Conservation (phyloP, 257 asterid species). For the Solanum infundibuliforme region DNA sequence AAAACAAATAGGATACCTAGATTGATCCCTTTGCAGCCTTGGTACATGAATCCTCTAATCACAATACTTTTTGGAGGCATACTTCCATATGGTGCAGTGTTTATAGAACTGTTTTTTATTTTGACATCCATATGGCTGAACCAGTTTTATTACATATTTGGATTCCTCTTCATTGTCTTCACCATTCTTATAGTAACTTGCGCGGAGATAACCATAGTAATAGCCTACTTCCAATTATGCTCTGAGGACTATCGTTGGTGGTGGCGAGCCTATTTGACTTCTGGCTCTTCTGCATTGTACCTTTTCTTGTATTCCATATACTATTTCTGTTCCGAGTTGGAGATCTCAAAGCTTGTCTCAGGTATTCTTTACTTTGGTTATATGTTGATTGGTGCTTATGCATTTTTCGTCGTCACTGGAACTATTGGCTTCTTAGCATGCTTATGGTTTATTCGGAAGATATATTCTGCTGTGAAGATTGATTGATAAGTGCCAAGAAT, state of each 20-base stretch:
- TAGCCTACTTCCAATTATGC: slow-evolving; percentile 46
- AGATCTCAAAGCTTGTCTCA: slow-evolving; percentile 35
- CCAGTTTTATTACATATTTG: slow-evolving; percentile 50
- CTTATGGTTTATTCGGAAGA: slow-evolving; percentile 40
- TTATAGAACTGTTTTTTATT: slow-evolving; percentile 43
- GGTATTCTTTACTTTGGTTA: slow-evolving; percentile 43
- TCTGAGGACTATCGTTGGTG: slow-evolving; percentile 48
- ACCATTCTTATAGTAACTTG: slow-evolving; percentile 37
- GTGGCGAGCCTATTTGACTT: slow-evolving; percentile 42
- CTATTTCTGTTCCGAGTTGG: slow-evolving; percentile 38
- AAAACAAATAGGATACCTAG: slow-evolving; percentile 40
- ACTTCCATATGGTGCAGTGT: slow-evolving; percentile 46
- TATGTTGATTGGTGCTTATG: slow-evolving; percentile 34
- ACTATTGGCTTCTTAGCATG: slow-evolving; percentile 41
- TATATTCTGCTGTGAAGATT: slow-evolving; percentile 38
- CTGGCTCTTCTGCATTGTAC: slow-evolving; percentile 43
- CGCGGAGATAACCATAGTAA: slow-evolving; percentile 34
- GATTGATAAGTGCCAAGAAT: slow-evolving; percentile 1
- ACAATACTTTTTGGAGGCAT: slow-evolving; percentile 35
- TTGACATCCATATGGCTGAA: slow-evolving; percentile 46
- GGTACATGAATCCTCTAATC: slow-evolving; percentile 37
- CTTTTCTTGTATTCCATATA: slow-evolving; percentile 29
- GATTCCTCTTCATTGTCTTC: slow-evolving; percentile 37
- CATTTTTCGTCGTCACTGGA: slow-evolving; percentile 41
- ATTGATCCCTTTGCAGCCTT: slow-evolving; percentile 41